Percentiles rank a stretch among this genome's conserved stretches.
These are phyloP conservation scores for Debaryomyces prosopidis DNA, from an alignment of 805 yeast species.

Conservation along the genomic window DNA sequence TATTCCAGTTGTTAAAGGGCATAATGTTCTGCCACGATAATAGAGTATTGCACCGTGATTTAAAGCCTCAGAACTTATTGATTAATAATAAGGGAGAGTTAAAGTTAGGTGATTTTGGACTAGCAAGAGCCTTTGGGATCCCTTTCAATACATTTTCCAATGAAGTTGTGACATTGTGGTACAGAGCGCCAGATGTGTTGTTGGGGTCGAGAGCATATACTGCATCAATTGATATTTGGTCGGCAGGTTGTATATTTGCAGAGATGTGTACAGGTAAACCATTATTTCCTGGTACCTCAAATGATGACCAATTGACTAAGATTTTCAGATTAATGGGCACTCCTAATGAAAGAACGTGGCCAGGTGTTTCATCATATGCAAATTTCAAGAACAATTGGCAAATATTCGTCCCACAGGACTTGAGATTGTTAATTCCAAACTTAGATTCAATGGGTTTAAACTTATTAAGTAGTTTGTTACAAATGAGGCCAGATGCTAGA, in stretches of 20 bases:
- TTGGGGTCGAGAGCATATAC: constrained; percentile 94
- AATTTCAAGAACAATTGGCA: constrained; percentile 85
- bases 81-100: constrained; percentile 88
- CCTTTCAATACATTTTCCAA: constrained; percentile 97
- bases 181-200: constrained; percentile 95
- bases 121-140: constrained; percentile 96
- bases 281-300: constrained; percentile 91
- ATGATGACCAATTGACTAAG: constrained; percentile 90
- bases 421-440: constrained; percentile 65
- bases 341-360: constrained; percentile 95
- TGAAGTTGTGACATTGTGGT: constrained; percentile 98
- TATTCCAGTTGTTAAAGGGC: constrained; percentile 91
- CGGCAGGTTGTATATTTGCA: constrained; percentile 96
- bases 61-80: constrained; percentile 92
- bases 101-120: constrained; percentile 94
- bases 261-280: constrained; percentile 99
- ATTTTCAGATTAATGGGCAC: constrained; percentile 95
- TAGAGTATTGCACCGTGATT: constrained; percentile 78
- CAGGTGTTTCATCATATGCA: constrained; percentile 88
- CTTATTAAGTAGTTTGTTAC: constrained; percentile 57
- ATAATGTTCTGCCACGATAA: constrained; percentile 85
- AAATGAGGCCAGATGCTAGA: constrained; percentile 63
- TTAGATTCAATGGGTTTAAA: constrained; percentile 71
- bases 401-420: constrained; percentile 84
- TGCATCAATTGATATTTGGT: constrained; percentile 97